A percentile compares a stretch with the other conserved stretches of the same genome.
Conservation (phyloP, 2,329 filamentous ascomycete species). For the Parafenestella ontariensis region DNA sequence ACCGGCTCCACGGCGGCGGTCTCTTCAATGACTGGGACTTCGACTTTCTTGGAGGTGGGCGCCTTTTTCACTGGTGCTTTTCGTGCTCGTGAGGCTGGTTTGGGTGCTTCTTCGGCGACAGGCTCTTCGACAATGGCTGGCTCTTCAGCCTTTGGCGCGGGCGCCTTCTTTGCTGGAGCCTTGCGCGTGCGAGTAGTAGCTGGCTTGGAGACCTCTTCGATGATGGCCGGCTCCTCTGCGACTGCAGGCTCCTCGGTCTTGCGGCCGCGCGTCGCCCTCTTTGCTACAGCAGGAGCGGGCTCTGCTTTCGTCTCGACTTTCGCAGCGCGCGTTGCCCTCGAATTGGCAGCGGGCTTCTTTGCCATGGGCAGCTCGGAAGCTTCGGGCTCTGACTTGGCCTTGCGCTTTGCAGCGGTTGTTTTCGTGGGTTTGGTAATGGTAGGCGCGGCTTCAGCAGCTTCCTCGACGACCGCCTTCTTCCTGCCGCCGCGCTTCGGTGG, state of each 20-base stretch:
- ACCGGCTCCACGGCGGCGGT: conserved; percentile 16
- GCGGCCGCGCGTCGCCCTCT: conserved; percentile 33
- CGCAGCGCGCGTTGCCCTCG: conserved; percentile 30
- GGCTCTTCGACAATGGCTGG: conserved; percentile 11
- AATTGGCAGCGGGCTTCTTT: conserved; percentile 25
- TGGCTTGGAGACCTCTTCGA: conserved; percentile 25
- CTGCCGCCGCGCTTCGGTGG: conserved; percentile 42
- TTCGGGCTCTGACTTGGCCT: conserved; percentile 26
- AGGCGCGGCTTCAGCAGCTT: conserved; percentile 25
- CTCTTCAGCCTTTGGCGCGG: conserved; percentile 15
- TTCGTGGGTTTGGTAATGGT: conserved; percentile 26
- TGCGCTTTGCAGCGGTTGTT: conserved; percentile 27
- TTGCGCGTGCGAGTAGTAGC: conserved; percentile 26
- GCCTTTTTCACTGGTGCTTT: conserved; percentile 28
- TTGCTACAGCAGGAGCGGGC: conserved; percentile 25
- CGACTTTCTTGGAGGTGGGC: conserved; percentile 15
- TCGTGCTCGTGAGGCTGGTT: conserved; percentile 25
- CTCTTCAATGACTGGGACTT: conserved; percentile 12
- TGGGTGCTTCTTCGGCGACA: conserved; percentile 17
- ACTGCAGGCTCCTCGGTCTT: conserved; percentile 21
- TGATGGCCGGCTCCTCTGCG: conserved; percentile 17
- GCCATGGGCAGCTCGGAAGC: conserved; percentile 18
- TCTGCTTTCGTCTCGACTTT: conserved; percentile 26
- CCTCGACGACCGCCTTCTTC: conserved; percentile 34
- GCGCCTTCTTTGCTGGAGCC: conserved; percentile 25